Conservation (phyloP, 495 filamentous ascomycete species). For the Cercophora scortea region DNA sequence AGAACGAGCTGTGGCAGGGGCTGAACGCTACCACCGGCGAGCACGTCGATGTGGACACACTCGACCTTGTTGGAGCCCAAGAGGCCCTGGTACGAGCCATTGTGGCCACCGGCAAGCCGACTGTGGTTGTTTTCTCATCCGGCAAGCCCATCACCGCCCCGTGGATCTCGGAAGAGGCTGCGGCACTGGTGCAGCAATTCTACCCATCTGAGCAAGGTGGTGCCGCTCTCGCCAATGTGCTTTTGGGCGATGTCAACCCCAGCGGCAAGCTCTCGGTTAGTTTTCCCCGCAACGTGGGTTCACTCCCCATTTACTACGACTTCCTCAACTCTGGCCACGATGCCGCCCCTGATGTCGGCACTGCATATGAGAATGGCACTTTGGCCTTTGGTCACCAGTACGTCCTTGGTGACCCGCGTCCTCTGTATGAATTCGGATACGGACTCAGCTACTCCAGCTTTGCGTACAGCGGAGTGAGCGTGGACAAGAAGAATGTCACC, state of each 20-base stretch:
- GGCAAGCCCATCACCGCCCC: constrained; percentile 64
- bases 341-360: constrained; percentile 37
- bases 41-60: constrained; percentile 54
- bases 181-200: constrained; percentile 61
- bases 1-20: constrained; percentile 57
- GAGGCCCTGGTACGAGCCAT: constrained; percentile 55
- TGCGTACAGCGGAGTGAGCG: constrained; percentile 39
- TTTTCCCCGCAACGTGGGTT: constrained; percentile 55
- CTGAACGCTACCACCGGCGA: constrained; percentile 67
- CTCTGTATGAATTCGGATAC: constrained; percentile 62
- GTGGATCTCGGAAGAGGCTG: constrained; percentile 53
- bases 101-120: constrained; percentile 56
- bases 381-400: constrained; percentile 60
- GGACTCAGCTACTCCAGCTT: constrained; percentile 62
- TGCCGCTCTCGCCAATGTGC: constrained; percentile 65
- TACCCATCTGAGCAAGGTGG: constrained; percentile 71
- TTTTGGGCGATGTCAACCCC: constrained; percentile 78
- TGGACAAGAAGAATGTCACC: constrained; percentile 35
- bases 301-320: constrained; percentile 62
- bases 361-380: constrained; percentile 44
- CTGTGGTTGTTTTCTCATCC: constrained; percentile 59
- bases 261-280: constrained; percentile 58
- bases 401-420: constrained; percentile 48
- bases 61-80: constrained; percentile 65
- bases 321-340: constrained; percentile 58